Evolutionary conservation across 2,329 filamentous ascomycete genomes (phyloP).

Genomic region (Sodiomyces alkalinus): DNA sequence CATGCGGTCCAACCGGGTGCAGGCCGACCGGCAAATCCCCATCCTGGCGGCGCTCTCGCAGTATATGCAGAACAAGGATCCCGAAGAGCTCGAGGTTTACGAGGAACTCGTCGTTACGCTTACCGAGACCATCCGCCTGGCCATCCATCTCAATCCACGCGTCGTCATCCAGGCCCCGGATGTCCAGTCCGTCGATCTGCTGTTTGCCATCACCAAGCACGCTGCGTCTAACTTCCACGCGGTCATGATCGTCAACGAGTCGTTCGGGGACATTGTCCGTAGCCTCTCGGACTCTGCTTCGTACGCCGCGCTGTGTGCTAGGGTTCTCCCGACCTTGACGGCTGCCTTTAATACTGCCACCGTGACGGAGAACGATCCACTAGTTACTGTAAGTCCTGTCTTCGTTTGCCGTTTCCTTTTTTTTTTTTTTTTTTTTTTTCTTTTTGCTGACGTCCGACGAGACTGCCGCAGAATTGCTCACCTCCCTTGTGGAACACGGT

Average conservation of each 20-base stretch:
- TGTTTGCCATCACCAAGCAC: slow-evolving; percentile 81
- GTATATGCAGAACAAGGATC: slow-evolving; percentile 68
- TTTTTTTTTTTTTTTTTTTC: too few relatives aligned
- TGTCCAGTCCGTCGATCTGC: slow-evolving; percentile 60
- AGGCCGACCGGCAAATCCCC: slow-evolving; percentile 40
- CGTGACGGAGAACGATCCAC: slow-evolving; percentile 67
- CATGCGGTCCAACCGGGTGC: slow-evolving; percentile 35
- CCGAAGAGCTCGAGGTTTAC: slow-evolving; percentile 70
- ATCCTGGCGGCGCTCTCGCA: slow-evolving; percentile 49
- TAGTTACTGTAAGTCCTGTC: slow-evolving; percentile 49
- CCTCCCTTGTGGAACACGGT: slow-evolving; percentile 67
- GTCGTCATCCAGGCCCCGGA: slow-evolving; percentile 54
- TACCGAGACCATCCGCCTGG: slow-evolving; percentile 70
- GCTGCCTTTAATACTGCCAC: slow-evolving; percentile 81
- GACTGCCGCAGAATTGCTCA: slow-evolving; percentile 73
- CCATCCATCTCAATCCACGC: slow-evolving; percentile 63
- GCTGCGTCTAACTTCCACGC: slow-evolving; percentile 86
- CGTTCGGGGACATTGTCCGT: slow-evolving; percentile 75
- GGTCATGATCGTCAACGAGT: slow-evolving; percentile 72
- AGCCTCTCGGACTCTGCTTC: slow-evolving; percentile 50
- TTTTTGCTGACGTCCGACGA: slow-evolving; percentile 13
- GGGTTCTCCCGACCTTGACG: slow-evolving; percentile 75
- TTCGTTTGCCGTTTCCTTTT: slow-evolving; percentile 12
- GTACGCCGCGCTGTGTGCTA: slow-evolving; percentile 67
- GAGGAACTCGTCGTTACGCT: slow-evolving; percentile 87